Evolutionary conservation across 805 yeast species (phyloP), one percentile per base, ranked within the genome.

Genomic region (Yarrowia divulgata): DNA sequence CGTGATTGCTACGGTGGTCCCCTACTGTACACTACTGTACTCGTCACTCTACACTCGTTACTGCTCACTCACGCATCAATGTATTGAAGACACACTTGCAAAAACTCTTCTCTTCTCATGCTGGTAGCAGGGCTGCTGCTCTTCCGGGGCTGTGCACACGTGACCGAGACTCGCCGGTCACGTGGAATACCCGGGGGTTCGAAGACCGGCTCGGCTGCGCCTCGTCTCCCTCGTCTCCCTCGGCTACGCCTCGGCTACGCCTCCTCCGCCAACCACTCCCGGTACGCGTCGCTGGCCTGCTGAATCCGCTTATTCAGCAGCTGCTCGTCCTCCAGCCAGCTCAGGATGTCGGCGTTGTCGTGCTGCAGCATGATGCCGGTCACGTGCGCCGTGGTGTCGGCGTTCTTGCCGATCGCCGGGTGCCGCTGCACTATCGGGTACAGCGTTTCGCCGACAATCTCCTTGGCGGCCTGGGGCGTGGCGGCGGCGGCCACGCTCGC

Each of bases 311-410:
- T 85, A 82, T 87, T 88, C 84, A 93, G 89, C 75, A 89, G 84
- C 75, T 86, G 90, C 73, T 90, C 96, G 79, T 91, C 92, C 77
- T 90, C 93, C 79, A 93, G 85, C 84, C 93, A 86, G 72, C 90
- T 87, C 77, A 91, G 83, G 75, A 93, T 89, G 81, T 91, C 96
- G 76, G 87, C 87, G 79, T 88, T 89, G 77, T 92, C 93, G 84
- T 92, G 87, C 79, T 92, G 97, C 80, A 93, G 86, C 85, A 93
- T 87, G 94, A 93, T 91, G 82, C 97, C 97, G 72, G 98, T 93
- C 77, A 93, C 88, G 82, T 90, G 90, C 83, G 96, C 96, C 73
- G 97, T 97, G 75, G 95, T 90, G n/a, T 71, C 74, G 79, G 89
- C 93, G 72, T 90, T 87, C 75, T 89, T 93, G 74, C 87, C 86